phyloP scores from a whole-genome alignment of 2,329 filamentous ascomycete genomes.

The Shiraia bambusicola region DNA sequence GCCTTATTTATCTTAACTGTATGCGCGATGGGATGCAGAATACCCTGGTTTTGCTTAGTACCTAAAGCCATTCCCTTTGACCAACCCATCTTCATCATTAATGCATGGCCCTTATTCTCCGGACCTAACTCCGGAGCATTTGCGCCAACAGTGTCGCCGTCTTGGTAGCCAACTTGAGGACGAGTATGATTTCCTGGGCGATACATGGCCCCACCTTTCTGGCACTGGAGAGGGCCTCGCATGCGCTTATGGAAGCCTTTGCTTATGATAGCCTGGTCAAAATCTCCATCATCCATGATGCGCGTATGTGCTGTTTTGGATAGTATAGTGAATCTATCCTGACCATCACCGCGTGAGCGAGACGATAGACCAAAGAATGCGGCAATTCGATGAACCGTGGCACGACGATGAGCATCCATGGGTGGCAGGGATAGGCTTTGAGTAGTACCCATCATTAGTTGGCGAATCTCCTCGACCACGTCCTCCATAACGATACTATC shows the following conservation, averaged over 20 bases:
- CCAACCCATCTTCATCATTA: constrained; percentile 99
- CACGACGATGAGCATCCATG: constrained; percentile 77
- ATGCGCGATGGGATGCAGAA: constrained; percentile 80
- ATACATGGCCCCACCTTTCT: constrained; percentile 12
- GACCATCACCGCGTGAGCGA: constrained; percentile 75
- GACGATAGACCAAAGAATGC: constrained; percentile 76
- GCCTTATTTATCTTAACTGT: constrained; percentile 84
- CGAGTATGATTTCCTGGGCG: constrained; percentile 17
- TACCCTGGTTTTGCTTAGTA: constrained; percentile 79
- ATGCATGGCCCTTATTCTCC: constrained; percentile 79
- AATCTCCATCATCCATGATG: constrained; percentile 59
- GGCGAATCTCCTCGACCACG: constrained; percentile 69
- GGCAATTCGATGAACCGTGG: constrained; percentile 77
- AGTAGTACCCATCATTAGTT: constrained; percentile 66
- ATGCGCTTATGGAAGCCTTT: constrained; percentile 53
- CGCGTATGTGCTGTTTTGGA: constrained; percentile 71
- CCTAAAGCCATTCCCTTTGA: constrained; percentile 82
- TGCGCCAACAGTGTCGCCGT: constrained; percentile 86
- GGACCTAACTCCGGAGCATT: constrained; percentile 79
- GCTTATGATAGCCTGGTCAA: constrained; percentile 48
- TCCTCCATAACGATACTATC: constrained; percentile 70
- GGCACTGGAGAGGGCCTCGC: constrained; percentile 12
- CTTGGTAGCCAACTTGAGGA: constrained; percentile 57
- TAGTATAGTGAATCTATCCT: constrained; percentile 72
- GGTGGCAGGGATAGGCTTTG: constrained; percentile 75